These are phyloP conservation scores for Barnettozyma siamensis DNA, from an alignment of 805 yeast genomes.

Conservation along the genomic window DNA sequence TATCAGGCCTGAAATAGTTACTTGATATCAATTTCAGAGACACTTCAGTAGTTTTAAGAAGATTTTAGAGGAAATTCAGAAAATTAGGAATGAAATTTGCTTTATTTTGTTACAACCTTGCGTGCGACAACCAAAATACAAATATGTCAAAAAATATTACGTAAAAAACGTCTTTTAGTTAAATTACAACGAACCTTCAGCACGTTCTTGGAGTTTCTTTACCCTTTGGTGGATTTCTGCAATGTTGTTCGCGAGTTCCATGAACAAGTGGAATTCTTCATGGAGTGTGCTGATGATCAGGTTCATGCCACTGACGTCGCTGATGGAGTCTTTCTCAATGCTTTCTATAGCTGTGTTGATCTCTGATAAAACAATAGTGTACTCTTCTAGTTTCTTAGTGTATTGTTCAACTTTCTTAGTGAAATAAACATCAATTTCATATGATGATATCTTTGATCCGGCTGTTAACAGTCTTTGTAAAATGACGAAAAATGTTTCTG, in stretches of 20 bases:
- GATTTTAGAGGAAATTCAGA: too few species aligned
- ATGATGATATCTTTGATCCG: conserved; percentile 50
- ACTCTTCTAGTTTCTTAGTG: conserved; percentile 43
- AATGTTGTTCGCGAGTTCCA: conserved; percentile 68
- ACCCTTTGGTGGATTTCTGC: conserved; percentile 63
- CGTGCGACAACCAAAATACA: neutral
- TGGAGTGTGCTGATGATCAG: conserved; percentile 56
- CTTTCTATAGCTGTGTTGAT: conserved; percentile 63
- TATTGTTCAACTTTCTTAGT: conserved; percentile 34
- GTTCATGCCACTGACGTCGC: conserved; percentile 37
- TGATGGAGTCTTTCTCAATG: conserved; percentile 44
- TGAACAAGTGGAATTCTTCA: conserved; percentile 63
- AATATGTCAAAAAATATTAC: too few species aligned
- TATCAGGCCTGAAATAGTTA: too few species aligned
- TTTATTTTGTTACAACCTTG: too few species aligned
- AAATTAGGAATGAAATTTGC: neutral
- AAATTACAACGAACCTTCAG: conserved; percentile 11
- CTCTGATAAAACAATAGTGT: conserved; percentile 38
- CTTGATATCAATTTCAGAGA: too few species aligned
- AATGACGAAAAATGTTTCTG: conserved; percentile 48
- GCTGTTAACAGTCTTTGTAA: conserved; percentile 46
- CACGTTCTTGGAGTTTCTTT: conserved; percentile 24
- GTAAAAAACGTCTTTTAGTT: too few species aligned
- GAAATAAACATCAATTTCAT: conserved; percentile 54
- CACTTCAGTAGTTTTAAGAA: too few species aligned